Evolutionary conservation across 768 basidiomycete genomes (phyloP).

Genomic region (Cytidiella melzeri): DNA sequence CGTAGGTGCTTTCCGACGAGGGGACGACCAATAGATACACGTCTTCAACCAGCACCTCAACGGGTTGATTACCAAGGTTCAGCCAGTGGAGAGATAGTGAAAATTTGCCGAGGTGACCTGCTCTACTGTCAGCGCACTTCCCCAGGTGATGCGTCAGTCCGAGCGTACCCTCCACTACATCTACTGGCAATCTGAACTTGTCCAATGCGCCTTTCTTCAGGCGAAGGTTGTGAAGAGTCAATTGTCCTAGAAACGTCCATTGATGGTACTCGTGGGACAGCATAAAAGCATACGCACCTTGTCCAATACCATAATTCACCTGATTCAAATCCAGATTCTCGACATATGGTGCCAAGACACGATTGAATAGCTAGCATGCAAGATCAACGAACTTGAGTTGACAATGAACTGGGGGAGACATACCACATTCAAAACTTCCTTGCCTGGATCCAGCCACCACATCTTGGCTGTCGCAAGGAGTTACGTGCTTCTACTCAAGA

Average conservation of each 20-base stretch:
- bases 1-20: conserved; percentile 55
- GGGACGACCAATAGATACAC: conserved; percentile 92
- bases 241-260: conserved; percentile 45
- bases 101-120: conserved; percentile 82
- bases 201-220: conserved; percentile 93
- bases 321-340: conserved; percentile 94
- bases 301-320: conserved; percentile 88
- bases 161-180: conserved; percentile 79
- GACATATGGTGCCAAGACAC: conserved; percentile 90
- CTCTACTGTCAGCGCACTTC: background rate
- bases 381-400: background rate
- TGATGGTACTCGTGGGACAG: background rate
- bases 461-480: conserved; percentile 31
- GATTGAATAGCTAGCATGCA: conserved; percentile 64
- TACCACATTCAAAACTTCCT: conserved; percentile 78
- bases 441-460: conserved; percentile 89
- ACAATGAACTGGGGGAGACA: conserved; percentile 22
- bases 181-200: conserved; percentile 91
- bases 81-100: conserved; percentile 85
- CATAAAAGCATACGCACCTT: conserved; percentile 48
- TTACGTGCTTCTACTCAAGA: background rate
- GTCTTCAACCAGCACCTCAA: conserved; percentile 88
- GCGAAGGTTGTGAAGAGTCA: conserved; percentile 73
- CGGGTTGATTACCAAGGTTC: conserved; percentile 84
- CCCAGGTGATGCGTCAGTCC: background rate